Evolutionary conservation across 495 filamentous ascomycete species (phyloP).

Genomic region (Neurospora sp.): DNA sequence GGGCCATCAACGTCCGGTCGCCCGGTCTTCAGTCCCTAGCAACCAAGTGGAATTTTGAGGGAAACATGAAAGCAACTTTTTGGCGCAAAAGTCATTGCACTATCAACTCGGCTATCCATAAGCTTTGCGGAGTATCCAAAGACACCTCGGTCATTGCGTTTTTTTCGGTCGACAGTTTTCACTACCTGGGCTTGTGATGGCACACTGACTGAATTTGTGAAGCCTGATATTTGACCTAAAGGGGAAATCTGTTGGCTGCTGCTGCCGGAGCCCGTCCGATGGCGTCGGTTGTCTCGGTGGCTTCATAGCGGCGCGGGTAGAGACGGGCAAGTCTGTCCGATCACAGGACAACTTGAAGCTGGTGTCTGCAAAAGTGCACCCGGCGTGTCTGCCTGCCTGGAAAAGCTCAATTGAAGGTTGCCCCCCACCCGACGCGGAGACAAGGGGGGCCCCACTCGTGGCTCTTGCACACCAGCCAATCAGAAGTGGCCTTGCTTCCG

Average conservation of each 20-base stretch:
- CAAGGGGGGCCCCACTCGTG: neutral
- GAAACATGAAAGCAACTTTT: neutral
- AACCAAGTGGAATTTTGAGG: neutral
- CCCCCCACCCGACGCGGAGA: neutral
- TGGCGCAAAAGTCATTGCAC: neutral
- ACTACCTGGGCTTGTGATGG: neutral
- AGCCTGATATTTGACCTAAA: neutral
- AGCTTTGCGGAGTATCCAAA: neutral
- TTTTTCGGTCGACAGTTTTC: neutral
- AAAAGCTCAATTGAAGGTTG: neutral
- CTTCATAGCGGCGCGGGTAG: neutral
- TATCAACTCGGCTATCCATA: neutral
- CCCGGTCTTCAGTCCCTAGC: neutral
- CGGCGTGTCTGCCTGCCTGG: neutral
- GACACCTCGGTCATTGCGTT: neutral
- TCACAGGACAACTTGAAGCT: neutral
- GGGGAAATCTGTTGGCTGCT: neutral
- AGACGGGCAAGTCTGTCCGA: neutral
- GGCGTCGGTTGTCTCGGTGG: neutral
- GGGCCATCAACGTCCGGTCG: neutral
- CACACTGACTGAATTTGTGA: neutral
- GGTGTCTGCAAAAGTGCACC: neutral
- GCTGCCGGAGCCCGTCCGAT: neutral
- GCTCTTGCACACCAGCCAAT: slow-evolving; percentile 12
- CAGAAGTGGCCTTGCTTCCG: slow-evolving; percentile 16